A percentile compares a stretch with the other conserved stretches of the same genome.
Evolutionary conservation across 345 rosid genomes (phyloP).

Genomic region (Passiflora organensis): DNA sequence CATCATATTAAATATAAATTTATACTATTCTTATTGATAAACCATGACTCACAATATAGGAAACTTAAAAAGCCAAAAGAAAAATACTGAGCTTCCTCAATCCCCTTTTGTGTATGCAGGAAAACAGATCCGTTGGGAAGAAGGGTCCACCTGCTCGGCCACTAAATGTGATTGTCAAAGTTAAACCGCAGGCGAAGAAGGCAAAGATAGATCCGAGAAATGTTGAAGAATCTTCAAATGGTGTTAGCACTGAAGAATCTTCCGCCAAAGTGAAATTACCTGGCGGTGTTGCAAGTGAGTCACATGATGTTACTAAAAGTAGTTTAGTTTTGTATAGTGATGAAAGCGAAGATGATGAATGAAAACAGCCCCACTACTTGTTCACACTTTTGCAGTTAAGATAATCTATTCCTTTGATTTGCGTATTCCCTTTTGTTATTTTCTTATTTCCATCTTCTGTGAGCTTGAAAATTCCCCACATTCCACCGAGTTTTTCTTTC

Average conservation of each 20-base stretch:
- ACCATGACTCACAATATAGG: too few species aligned
- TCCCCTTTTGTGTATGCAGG: slow-evolving; percentile 29
- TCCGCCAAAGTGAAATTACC: slow-evolving; percentile 24
- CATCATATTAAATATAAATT: too few species aligned
- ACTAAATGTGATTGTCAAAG: slow-evolving; percentile 52
- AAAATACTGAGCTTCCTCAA: too few species aligned
- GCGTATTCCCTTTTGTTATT: too few species aligned
- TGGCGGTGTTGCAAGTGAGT: slow-evolving; percentile 16
- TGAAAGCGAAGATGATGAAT: slow-evolving; percentile 74
- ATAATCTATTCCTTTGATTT: too few species aligned
- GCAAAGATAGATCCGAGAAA: slow-evolving; percentile 41
- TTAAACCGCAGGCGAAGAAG: slow-evolving; percentile 74
- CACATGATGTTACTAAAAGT: slow-evolving; percentile 25
- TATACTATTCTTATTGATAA: too few species aligned
- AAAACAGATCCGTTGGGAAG: slow-evolving; percentile 41
- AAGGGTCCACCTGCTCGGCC: slow-evolving; percentile 61
- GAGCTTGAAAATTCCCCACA: too few species aligned
- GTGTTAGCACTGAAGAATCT: slow-evolving; percentile 24
- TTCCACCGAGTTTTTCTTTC: too few species aligned
- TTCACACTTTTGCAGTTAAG: too few species aligned
- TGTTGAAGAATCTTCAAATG: slow-evolving; percentile 26
- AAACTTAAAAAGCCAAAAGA: too few species aligned
- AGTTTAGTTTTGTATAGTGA: slow-evolving; percentile 85
- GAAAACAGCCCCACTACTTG: too few species aligned
- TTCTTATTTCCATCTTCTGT: too few species aligned